These are phyloP conservation scores for Corynespora cassiicola DNA, from an alignment of 2,329 filamentous ascomycete genomes.

Conservation along the genomic window DNA sequence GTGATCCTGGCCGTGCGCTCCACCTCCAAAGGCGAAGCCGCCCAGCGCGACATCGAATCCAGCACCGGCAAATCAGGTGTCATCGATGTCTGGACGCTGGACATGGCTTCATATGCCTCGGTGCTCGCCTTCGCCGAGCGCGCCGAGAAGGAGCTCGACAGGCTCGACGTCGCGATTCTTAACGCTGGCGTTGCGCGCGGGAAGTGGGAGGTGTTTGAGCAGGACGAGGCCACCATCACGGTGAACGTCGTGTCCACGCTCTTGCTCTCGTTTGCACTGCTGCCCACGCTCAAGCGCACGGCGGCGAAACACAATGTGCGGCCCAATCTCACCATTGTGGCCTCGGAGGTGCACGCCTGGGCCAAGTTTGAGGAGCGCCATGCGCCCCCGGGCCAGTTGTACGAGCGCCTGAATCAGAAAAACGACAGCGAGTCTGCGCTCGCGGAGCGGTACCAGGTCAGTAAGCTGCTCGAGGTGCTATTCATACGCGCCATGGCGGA, in stretches of 20 bases:
- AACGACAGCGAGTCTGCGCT: constrained; percentile 14
- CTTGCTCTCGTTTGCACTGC: constrained; percentile 31
- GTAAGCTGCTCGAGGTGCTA: constrained; percentile 34
- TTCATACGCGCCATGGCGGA: constrained; percentile 21
- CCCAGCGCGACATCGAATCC: constrained; percentile 45
- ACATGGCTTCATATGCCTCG: constrained; percentile 47
- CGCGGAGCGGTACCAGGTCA: constrained; percentile 20
- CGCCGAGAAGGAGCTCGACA: constrained; percentile 21
- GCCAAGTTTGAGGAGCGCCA: constrained; percentile 23
- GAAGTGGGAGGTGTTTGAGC: constrained; percentile 22
- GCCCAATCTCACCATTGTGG: constrained; percentile 26
- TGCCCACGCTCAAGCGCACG: constrained; percentile 21
- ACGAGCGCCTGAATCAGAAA: constrained; percentile 22
- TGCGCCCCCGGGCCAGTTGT: constrained; percentile 20
- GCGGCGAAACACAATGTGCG: constrained; percentile 6
- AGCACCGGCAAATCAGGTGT: constrained; percentile 33
- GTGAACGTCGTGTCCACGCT: constrained; percentile 45
- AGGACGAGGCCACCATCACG: constrained; percentile 32
- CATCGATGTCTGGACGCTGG: constrained; percentile 53
- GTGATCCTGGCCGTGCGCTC: constrained; percentile 54
- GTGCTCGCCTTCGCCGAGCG: constrained; percentile 39
- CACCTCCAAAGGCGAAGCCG: constrained; percentile 47
- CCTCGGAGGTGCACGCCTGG: constrained; percentile 30
- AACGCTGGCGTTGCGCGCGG: constrained; percentile 42
- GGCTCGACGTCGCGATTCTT: constrained; percentile 38